These are phyloP conservation scores for Bruguiera gymnorhiza DNA, from an alignment of 345 rosid genomes.

Conservation along the genomic window DNA sequence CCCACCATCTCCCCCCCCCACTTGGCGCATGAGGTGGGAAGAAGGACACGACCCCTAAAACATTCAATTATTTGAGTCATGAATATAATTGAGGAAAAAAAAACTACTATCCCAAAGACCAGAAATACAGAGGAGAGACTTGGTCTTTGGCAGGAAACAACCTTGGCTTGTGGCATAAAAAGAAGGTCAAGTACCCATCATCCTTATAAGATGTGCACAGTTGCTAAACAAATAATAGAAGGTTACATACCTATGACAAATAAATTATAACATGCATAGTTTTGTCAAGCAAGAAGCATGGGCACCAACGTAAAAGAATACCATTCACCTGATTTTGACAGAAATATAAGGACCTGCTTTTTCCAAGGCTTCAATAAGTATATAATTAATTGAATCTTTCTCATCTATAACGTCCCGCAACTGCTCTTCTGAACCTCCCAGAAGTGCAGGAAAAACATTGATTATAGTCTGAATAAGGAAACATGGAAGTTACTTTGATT, in stretches of 20 bases:
- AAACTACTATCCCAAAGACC: background rate
- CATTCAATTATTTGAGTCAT: background rate
- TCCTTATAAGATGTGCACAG: no score
- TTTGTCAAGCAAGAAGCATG: background rate
- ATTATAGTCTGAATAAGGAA: conserved; percentile 49
- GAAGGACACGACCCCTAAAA: background rate
- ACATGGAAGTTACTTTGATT: background rate
- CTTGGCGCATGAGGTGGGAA: no score
- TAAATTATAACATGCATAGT: background rate
- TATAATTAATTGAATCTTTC: conserved; percentile 40
- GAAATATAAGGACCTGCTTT: conserved; percentile 69
- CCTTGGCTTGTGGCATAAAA: no score
- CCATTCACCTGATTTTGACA: conserved; percentile 55
- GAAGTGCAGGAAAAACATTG: conserved; percentile 60
- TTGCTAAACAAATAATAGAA: no score
- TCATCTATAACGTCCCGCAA: conserved; percentile 47
- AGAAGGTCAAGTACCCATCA: no score
- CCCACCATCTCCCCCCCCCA: no score
- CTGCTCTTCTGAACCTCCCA: conserved; percentile 69
- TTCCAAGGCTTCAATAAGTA: conserved; percentile 53
- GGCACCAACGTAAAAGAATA: background rate
- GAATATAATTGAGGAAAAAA: background rate
- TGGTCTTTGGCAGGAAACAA: no score
- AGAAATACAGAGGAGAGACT: no score
- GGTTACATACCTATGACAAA: background rate